These are phyloP conservation scores for Lachancea cidri DNA, from an alignment of 805 yeast species.

Conservation along the genomic window DNA sequence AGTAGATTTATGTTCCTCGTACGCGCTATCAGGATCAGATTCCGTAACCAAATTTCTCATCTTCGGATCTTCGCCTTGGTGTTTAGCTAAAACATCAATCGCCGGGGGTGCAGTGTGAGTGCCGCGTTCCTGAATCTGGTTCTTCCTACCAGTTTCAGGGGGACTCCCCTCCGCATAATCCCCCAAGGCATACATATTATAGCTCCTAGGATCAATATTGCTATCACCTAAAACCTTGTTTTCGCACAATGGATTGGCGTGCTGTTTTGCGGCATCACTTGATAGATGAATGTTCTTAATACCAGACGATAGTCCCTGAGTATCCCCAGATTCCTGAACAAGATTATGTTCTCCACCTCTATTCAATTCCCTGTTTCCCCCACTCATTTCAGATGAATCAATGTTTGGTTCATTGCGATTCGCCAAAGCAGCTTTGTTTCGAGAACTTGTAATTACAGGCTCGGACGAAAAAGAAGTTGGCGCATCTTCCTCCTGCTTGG, in stretches of 20 bases:
- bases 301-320: not conserved
- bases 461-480: not conserved
- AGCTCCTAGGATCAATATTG: too few species aligned
- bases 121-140: too few species aligned
- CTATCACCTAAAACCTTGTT: too few species aligned
- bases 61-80: not conserved
- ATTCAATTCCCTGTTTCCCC: too few species aligned
- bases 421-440: too few species aligned
- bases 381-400: too few species aligned
- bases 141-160: too few species aligned
- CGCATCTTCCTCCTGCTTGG: not conserved
- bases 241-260: not conserved
- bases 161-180: too few species aligned
- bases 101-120: too few species aligned
- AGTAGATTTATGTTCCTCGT: conserved; percentile 5
- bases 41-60: not conserved
- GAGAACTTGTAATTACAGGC: not conserved
- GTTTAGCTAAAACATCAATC: not conserved
- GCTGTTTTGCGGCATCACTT: not conserved
- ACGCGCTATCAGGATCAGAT: conserved; percentile 1
- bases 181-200: too few species aligned
- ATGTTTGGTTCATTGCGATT: too few species aligned
- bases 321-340: not conserved
- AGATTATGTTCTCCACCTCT: not conserved
- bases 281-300: not conserved